These are phyloP conservation scores for Musa schizocarpa DNA, from an alignment of 176 grass and related monocot species.

Conservation along the genomic window DNA sequence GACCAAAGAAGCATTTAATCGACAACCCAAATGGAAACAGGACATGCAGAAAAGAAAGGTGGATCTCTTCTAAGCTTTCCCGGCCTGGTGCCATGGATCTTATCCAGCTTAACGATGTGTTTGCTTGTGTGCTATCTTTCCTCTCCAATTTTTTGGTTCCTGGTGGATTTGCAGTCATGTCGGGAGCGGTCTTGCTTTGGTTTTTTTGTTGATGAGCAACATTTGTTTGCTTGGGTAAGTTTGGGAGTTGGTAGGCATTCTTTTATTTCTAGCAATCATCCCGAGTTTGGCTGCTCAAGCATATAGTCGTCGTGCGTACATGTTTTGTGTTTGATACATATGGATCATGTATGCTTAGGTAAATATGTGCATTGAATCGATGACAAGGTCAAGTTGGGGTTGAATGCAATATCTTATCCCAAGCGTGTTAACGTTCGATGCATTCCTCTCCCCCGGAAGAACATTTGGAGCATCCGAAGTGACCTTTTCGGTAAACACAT, in stretches of 20 bases:
- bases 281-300: not conserved
- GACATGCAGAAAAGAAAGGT: conserved; percentile 85
- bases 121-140: not conserved
- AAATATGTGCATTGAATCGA: too few species aligned
- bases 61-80: conserved; percentile 57
- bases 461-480: too few species aligned
- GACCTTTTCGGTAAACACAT: too few species aligned
- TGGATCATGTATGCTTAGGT: not conserved
- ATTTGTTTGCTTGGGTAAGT: not conserved
- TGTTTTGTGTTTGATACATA: conserved; percentile 13
- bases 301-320: conserved; percentile 1
- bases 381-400: too few species aligned
- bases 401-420: too few species aligned
- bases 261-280: conserved; percentile 15
- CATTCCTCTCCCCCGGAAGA: too few species aligned
- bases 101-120: not conserved
- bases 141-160: not conserved
- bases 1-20: conserved; percentile 33
- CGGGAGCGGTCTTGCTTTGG: not conserved
- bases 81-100: not conserved
- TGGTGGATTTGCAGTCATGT: not conserved
- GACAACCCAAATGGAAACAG: conserved; percentile 90
- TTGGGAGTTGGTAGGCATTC: not conserved
- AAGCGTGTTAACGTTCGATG: too few species aligned
- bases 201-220: not conserved